Conservation (phyloP, 371 early-diverging fungal genomes). For the Rozella allomycis region DNA sequence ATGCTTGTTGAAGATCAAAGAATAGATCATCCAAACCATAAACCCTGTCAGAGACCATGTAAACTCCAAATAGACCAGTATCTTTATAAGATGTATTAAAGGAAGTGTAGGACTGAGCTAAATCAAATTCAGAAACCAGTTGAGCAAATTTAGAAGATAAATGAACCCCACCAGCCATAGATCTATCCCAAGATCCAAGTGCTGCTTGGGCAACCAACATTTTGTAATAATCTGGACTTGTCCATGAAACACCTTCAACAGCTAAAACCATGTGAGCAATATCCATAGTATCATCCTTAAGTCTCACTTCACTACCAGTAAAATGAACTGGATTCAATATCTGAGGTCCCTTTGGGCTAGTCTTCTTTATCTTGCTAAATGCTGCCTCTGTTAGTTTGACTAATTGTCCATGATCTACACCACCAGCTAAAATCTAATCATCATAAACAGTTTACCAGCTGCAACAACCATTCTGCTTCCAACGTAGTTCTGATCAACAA, state of each 20-base stretch:
- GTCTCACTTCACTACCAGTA: slow-evolving; percentile 67
- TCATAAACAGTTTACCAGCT: no score
- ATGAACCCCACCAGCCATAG: slow-evolving; percentile 61
- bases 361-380: slow-evolving; percentile 48
- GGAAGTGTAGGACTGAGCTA: slow-evolving; percentile 90
- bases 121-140: slow-evolving; percentile 48
- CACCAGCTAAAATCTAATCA: no score
- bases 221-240: slow-evolving; percentile 80
- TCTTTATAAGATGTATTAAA: slow-evolving; percentile 94
- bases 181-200: slow-evolving; percentile 87
- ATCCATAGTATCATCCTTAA: slow-evolving; percentile 15
- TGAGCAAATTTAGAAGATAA: slow-evolving; percentile 63
- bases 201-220: slow-evolving; percentile 80
- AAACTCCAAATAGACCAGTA: slow-evolving; percentile 93
- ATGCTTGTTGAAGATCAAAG: no score
- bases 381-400: slow-evolving; percentile 69
- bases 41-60: slow-evolving; percentile 65
- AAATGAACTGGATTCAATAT: no score
- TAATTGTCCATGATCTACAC: slow-evolving; percentile 75
- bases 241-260: slow-evolving; percentile 87
- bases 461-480: slow-evolving; percentile 79
- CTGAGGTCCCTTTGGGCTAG: slow-evolving; percentile 30
- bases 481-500: slow-evolving; percentile 77
- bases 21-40: no score
- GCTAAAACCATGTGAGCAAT: slow-evolving; percentile 88